Evolutionary conservation across 148 eudicot genomes (phyloP), one percentile per base, ranked within the genome.

Genomic region (Beta vulgaris): DNA sequence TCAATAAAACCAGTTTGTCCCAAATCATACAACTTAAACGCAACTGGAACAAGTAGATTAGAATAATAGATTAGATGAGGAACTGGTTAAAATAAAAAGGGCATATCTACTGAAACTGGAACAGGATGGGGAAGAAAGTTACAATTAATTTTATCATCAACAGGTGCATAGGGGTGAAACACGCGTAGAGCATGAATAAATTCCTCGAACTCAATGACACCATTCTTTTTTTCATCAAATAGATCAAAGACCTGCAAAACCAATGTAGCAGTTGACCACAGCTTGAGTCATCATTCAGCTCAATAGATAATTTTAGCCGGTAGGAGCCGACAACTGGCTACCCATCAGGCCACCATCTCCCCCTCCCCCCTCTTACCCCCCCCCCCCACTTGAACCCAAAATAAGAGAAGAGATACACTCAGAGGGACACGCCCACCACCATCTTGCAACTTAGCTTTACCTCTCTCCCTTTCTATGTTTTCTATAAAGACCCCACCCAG

Each of bases 1-100:
- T 95, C 98, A 62, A 95, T 95, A 79, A 82, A 95, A 25, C 99
- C 99, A 26, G 97, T 91, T 78, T 92, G 93, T 75, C 99, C 81
- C 81, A 95, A 74, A 82, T 95, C 98, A 80, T 95, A 95, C 53
- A 95, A 87, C 86, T 91, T 89, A 75, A 95, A 95, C 23, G 92
- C 89, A 84, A 90, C 98, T 95, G 96, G 80, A 85, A 60, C 68
- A 78, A 48, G 55, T 37, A 71, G 37, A 71, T 62, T n/a, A n/a
- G 72, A 16, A 68, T 34, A 44, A 29, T 39, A 60, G 42, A 75
- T 8, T 6, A 76, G n/a, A 39, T 23, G 58, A 48, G 59, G n/a
- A n/a, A 58, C 25, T 21, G 40, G 60, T 32, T 57, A n/a, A 44
- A 6, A n/a, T n/a, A 48, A 49, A 70, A n/a, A n/a, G 13, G 29